These are phyloP conservation scores for Rutstroemia sydowiana DNA, from an alignment of 2,329 filamentous ascomycete species.

Conservation along the genomic window DNA sequence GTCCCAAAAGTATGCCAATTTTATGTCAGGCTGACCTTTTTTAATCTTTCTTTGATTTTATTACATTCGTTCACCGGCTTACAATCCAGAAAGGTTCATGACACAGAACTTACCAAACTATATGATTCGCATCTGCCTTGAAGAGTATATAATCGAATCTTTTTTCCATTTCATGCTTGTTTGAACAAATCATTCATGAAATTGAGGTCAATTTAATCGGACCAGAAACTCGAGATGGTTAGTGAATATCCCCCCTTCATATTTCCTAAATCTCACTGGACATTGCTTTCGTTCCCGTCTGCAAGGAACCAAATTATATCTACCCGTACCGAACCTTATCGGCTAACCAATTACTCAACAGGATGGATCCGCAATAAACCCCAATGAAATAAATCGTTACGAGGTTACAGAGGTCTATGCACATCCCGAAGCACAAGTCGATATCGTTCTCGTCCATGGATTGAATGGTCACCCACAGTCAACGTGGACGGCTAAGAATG, in stretches of 20 bases:
- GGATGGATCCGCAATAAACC: conserved; percentile 42
- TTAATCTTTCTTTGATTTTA: too few relatives aligned
- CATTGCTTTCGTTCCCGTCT: background rate
- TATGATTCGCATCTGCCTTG: too few relatives aligned
- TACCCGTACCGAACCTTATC: background rate
- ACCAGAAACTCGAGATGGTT: conserved; percentile 7
- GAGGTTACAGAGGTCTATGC: conserved; percentile 53
- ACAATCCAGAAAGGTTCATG: too few relatives aligned
- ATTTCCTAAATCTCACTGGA: background rate
- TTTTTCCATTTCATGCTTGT: conserved; percentile 5
- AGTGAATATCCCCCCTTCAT: background rate
- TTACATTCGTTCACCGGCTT: too few relatives aligned
- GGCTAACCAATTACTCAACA: background rate
- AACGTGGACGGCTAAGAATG: conserved; percentile 4
- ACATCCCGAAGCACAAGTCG: conserved; percentile 51
- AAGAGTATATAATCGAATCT: background rate
- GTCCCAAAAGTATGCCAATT: too few relatives aligned
- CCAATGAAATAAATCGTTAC: conserved; percentile 41
- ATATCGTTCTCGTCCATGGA: conserved; percentile 28
- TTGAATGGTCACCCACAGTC: conserved; percentile 12
- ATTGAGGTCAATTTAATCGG: conserved; percentile 1
- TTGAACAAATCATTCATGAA: background rate
- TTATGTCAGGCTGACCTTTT: too few relatives aligned
- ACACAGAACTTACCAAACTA: too few relatives aligned
- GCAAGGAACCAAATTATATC: background rate